These are phyloP conservation scores for Alternaria ventricosa DNA, from an alignment of 2,329 filamentous ascomycete species.

Conservation along the genomic window DNA sequence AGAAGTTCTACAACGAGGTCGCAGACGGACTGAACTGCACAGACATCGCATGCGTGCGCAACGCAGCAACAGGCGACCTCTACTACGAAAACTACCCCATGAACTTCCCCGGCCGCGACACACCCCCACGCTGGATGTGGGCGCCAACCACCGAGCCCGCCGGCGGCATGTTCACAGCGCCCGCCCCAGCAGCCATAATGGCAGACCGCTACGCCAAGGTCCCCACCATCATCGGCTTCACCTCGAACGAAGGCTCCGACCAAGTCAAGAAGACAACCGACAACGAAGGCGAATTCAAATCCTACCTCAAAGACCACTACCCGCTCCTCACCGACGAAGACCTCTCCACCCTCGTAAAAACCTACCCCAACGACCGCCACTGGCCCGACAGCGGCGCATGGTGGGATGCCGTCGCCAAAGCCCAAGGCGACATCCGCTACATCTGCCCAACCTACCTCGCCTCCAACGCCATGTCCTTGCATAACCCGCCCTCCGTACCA, in stretches of 20 bases:
- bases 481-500: constrained; percentile 33
- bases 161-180: constrained; percentile 39
- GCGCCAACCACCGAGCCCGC: constrained; percentile 39
- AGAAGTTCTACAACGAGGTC: constrained; percentile 42
- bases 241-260: constrained; percentile 50
- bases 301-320: constrained; percentile 46
- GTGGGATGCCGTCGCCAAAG: constrained; percentile 44
- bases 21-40: constrained; percentile 41
- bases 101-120: constrained; percentile 38
- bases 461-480: constrained; percentile 37
- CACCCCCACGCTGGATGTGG: constrained; percentile 46
- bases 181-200: constrained; percentile 37
- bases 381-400: constrained; percentile 42
- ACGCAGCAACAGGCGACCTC: constrained; percentile 34
- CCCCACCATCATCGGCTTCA: constrained; percentile 42
- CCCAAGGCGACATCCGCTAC: constrained; percentile 44
- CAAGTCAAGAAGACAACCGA: constrained; percentile 48
- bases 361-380: constrained; percentile 43
- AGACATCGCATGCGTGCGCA: constrained; percentile 37
- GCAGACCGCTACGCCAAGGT: constrained; percentile 37
- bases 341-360: constrained; percentile 40
- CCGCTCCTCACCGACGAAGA: constrained; percentile 62
- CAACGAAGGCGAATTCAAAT: constrained; percentile 46
- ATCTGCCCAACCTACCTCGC: constrained; percentile 44
- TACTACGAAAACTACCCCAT: constrained; percentile 46